Evolutionary conservation across 306 rosid species (phyloP).

Genomic region (Mimosa pudica): DNA sequence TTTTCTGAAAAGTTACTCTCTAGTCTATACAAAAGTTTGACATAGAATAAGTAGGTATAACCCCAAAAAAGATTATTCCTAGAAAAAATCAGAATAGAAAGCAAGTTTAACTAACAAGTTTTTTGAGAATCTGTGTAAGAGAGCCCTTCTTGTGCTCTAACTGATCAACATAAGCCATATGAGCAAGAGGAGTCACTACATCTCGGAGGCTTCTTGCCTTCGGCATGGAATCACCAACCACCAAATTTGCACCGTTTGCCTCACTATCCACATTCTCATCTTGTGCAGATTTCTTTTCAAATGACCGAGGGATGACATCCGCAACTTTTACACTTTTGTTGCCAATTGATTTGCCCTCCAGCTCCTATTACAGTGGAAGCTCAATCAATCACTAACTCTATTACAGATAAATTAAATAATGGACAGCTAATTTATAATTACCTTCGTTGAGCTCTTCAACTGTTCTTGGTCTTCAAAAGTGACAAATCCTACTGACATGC

Average conservation of each 20-base stretch:
- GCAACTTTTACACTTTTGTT: conserved; percentile 67
- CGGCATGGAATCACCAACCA: conserved; percentile 41
- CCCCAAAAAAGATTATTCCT: not conserved
- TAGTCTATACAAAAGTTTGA: conserved; percentile 23
- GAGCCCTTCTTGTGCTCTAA: conserved; percentile 82
- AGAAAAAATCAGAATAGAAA: conserved; percentile 19
- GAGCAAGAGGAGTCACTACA: conserved; percentile 87
- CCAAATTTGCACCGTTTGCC: conserved; percentile 41
- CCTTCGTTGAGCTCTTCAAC: conserved; percentile 61
- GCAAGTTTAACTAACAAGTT: conserved; percentile 61
- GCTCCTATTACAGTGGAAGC: conserved; percentile 49
- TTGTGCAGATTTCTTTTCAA: conserved; percentile 51
- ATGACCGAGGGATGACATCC: conserved; percentile 72
- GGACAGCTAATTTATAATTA: conserved; percentile 38
- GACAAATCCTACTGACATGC: conserved; percentile 76
- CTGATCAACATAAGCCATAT: conserved; percentile 82
- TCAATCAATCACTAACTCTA: conserved; percentile 5
- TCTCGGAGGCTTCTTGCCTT: conserved; percentile 63
- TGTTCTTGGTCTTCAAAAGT: conserved; percentile 74
- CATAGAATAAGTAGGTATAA: not conserved
- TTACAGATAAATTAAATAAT: conserved; percentile 31
- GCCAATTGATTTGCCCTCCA: conserved; percentile 72
- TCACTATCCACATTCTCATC: conserved; percentile 49
- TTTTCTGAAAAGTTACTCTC: conserved; percentile 9
- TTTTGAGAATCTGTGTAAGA: conserved; percentile 74